phyloP scores from a whole-genome alignment of 176 grass and related monocot genomes.

The Triticum turgidum region DNA sequence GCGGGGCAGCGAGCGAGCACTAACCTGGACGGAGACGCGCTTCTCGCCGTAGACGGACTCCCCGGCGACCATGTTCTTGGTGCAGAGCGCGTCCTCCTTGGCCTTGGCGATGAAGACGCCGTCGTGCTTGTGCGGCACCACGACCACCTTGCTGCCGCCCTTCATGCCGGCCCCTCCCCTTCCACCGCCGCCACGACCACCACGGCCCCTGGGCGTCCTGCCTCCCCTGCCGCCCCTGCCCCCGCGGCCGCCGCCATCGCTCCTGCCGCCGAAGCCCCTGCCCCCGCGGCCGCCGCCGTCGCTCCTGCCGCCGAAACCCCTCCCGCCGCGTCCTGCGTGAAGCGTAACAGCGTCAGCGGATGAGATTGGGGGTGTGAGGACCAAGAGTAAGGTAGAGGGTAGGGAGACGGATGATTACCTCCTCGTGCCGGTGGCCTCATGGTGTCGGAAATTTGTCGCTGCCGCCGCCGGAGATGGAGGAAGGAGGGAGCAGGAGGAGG shows the following conservation, averaged over 20 bases:
- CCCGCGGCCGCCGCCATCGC: conserved; percentile 2
- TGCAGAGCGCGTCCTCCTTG: conserved; percentile 96
- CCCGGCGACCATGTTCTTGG: conserved; percentile 76
- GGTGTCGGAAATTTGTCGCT: not conserved
- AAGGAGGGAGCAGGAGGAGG: not conserved
- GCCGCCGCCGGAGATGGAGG: conserved; percentile 13
- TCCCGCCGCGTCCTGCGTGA: conserved; percentile 33
- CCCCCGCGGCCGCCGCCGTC: conserved; percentile 34
- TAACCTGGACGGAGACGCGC: conserved; percentile 74
- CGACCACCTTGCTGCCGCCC: conserved; percentile 80
- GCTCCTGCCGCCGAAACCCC: conserved; percentile 26
- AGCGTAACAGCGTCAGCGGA: not conserved
- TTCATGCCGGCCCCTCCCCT: conserved; percentile 52
- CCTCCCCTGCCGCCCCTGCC: not conserved
- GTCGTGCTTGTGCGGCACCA: conserved; percentile 69
- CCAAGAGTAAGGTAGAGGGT: not conserved
- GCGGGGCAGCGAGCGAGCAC: no score
- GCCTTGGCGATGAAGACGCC: conserved; percentile 83
- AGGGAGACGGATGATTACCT: not conserved
- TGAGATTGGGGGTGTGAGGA: not conserved
- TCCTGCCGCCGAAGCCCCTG: conserved; percentile 4
- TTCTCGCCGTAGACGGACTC: conserved; percentile 91
- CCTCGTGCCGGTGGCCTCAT: conserved; percentile 57
- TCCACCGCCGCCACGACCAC: conserved; percentile 3
- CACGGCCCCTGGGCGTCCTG: not conserved